phyloP scores from a whole-genome alignment of 176 grass and related monocot species.

The Carex myosuroides region DNA sequence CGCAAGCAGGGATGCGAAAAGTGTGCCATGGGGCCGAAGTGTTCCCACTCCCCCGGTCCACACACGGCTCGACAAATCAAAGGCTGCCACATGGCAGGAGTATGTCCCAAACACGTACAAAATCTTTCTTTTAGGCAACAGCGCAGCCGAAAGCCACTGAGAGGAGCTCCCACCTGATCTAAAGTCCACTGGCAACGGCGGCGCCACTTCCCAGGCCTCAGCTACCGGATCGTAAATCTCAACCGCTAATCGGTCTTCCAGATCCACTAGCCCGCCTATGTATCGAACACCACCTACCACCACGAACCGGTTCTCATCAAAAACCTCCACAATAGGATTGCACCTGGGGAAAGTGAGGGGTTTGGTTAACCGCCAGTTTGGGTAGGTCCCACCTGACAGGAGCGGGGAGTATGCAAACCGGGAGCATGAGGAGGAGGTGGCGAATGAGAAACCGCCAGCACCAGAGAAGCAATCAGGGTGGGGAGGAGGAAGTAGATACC shows the following conservation, averaged over 20 bases:
- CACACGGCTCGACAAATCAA: constrained; percentile 32
- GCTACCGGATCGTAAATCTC: constrained; percentile 34
- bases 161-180: constrained; percentile 27
- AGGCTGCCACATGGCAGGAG: constrained; percentile 36
- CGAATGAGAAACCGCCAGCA: constrained; percentile 36
- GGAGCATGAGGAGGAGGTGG: constrained; percentile 19
- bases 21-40: constrained; percentile 25
- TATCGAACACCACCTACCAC: constrained; percentile 35
- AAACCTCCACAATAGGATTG: constrained; percentile 39
- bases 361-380: constrained; percentile 15
- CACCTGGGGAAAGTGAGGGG: constrained; percentile 33
- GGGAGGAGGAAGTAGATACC: constrained; percentile 26
- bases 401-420: constrained; percentile 32
- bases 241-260: constrained; percentile 33
- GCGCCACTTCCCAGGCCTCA: constrained; percentile 10
- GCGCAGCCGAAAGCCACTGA: constrained; percentile 42
- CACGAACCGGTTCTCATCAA: constrained; percentile 7
- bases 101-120: constrained; percentile 40
- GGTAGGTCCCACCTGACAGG: not conserved
- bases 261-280: constrained; percentile 44
- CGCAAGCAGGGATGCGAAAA: constrained; percentile 36
- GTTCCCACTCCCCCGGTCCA: constrained; percentile 19
- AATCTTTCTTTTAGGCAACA: constrained; percentile 14
- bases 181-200: constrained; percentile 37
- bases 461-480: constrained; percentile 40